phyloP scores from a whole-genome alignment of 2,329 filamentous ascomycete species.

The Aspergillus cejpii region DNA sequence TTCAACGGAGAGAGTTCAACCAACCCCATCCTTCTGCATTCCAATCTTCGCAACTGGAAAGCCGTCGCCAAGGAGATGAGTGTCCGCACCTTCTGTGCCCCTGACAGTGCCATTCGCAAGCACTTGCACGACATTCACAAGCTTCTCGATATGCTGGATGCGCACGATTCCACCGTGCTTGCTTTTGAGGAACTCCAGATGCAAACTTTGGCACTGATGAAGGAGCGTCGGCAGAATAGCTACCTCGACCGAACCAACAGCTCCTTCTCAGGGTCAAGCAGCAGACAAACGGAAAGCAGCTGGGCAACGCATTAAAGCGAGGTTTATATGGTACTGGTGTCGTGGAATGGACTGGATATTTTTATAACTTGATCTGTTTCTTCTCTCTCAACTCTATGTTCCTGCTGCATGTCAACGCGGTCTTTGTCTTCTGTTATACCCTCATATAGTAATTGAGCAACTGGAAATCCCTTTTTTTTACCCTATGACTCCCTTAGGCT shows the following conservation, averaged over 20 bases:
- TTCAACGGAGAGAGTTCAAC: constrained; percentile 42
- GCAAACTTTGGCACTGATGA: constrained; percentile 30
- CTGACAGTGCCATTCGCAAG: constrained; percentile 46
- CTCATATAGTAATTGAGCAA: too few relatives aligned
- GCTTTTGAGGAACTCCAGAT: constrained; percentile 37
- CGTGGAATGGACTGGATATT: background rate
- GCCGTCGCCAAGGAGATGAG: constrained; percentile 43
- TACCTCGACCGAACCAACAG: constrained; percentile 10
- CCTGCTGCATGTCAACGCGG: too few relatives aligned
- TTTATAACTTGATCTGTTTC: too few relatives aligned
- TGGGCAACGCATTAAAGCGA: background rate
- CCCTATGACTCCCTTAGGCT: too few relatives aligned
- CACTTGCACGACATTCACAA: constrained; percentile 45
- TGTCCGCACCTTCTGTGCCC: constrained; percentile 46
- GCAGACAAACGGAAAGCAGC: constrained; percentile 1
- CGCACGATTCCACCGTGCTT: constrained; percentile 32
- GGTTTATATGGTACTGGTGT: background rate
- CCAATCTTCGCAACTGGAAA: constrained; percentile 47
- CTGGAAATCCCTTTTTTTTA: too few relatives aligned
- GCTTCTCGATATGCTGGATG: constrained; percentile 47
- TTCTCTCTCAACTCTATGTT: too few relatives aligned
- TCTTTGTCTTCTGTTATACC: too few relatives aligned
- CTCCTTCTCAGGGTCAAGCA: constrained; percentile 2
- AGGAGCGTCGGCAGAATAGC: constrained; percentile 23
- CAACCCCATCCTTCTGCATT: constrained; percentile 39